Base-by-base conservation (phyloP, 2,329 filamentous ascomycete genomes). In the Claviceps arundinis region DNA sequence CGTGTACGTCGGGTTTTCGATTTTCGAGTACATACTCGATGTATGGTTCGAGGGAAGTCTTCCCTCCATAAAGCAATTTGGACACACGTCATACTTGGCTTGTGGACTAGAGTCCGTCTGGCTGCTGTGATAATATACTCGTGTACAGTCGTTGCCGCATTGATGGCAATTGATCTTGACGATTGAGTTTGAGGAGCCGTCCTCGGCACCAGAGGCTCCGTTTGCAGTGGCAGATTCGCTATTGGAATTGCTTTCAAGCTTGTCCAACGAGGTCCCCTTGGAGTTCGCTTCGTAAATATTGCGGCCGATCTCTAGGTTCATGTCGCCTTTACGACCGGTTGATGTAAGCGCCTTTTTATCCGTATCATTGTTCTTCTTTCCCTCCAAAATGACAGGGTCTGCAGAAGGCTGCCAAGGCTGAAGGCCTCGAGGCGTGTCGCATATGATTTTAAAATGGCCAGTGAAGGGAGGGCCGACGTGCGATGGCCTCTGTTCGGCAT, bases 401-500 rank as follows among this genome's bases (percentile, higher is more conserved):
- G 89, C 84, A 17, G 87, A 86, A 17, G 93, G 93, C 65, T 98
- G 93, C 80, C 91, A 95, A 24, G 91, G 87, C 67, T 97, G 91
- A 50, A 98, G 78, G 40, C 93, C 93, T 54, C 93, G 84, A 50
- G 93, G 93, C 0, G 93, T 98, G 66, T 98, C 93, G 63, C 89
- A 93, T 52, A 91, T 91, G 56, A 97, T 84, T 66, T 89, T 86
- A 78, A 98, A 98, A 67, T 98, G 93, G 41, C 93, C 93, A 4
- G 93, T 98, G 63, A 96, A 97, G 6, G 93, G 93, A 3, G 93
- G 91, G 1, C 91, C 91, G 59, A 97, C 91, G 66, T 90, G 93
- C 1, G 93, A 96, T 9, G 93, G 93, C 54, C 93, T 81, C 59
- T 93, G 90, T 65, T 96, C 91, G 34, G 91, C 88, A 69, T 98